A percentile compares a stretch with the other conserved stretches of the same genome.
Evolutionary conservation across 371 early-diverging fungal genomes (phyloP).

Genomic region (Mortierella sp.): DNA sequence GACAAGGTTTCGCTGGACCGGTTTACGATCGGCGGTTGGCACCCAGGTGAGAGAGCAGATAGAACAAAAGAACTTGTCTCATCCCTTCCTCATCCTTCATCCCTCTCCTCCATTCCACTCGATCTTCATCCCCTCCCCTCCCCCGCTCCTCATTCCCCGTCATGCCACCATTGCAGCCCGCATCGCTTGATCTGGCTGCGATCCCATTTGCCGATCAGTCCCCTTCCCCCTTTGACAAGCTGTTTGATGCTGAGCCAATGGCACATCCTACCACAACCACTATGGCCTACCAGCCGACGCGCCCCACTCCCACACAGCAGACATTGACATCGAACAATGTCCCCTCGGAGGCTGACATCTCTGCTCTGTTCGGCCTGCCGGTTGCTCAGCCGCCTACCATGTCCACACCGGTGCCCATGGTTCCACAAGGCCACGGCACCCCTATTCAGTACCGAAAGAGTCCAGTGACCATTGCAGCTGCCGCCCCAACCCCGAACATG

Average conservation of each 20-base stretch:
- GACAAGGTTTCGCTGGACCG: too few species aligned
- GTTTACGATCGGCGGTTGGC: too few species aligned
- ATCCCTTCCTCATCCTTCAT: neutral
- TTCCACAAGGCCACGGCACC: conserved; percentile 7
- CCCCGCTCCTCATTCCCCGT: neutral
- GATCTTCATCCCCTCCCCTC: neutral
- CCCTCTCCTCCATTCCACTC: neutral
- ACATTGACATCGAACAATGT: neutral
- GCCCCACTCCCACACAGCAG: too few species aligned
- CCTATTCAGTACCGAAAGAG: conserved; percentile 16
- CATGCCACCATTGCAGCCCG: conserved; percentile 35
- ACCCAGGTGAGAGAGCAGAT: too few species aligned
- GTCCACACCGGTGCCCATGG: neutral
- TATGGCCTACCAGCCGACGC: neutral
- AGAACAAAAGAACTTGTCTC: conserved; percentile 1
- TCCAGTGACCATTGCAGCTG: conserved; percentile 16
- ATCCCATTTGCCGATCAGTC: conserved; percentile 37
- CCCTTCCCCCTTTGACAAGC: conserved; percentile 20
- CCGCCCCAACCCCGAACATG: conserved; percentile 9
- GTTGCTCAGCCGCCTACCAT: conserved; percentile 2
- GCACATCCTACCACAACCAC: neutral
- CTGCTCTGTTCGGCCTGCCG: conserved; percentile 41
- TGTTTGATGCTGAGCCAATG: conserved; percentile 30
- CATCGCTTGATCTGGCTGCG: conserved; percentile 15
- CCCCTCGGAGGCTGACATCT: conserved; percentile 45